Conservation (phyloP, 768 basidiomycete species). For the Rhodotorula sphaerocarpa region DNA sequence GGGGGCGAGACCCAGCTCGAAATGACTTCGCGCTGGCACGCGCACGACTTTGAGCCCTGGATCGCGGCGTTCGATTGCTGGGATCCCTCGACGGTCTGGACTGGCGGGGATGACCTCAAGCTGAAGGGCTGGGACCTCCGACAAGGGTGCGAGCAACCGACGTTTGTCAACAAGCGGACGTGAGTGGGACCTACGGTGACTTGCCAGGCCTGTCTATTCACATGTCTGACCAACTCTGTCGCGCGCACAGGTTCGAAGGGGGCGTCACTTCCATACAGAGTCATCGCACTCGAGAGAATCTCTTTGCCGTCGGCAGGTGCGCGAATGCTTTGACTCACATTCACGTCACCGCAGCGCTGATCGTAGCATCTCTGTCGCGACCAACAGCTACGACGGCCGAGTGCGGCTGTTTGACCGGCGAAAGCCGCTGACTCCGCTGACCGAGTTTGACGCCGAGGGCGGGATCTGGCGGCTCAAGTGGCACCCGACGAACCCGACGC, state of each 20-base stretch:
- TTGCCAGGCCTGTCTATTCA: background rate
- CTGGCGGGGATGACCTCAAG: slow-evolving; percentile 85
- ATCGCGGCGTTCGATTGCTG: slow-evolving; percentile 83
- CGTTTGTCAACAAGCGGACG: slow-evolving; percentile 66
- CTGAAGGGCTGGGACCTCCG: slow-evolving; percentile 87
- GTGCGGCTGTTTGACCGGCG: slow-evolving; percentile 77
- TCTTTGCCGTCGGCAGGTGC: slow-evolving; percentile 85
- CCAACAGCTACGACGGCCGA: slow-evolving; percentile 65
- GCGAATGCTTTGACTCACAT: slow-evolving; percentile 15
- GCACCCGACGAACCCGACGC: slow-evolving; percentile 63
- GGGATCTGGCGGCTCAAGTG: slow-evolving; percentile 95
- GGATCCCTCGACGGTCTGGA: slow-evolving; percentile 63
- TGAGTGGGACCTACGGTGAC: background rate
- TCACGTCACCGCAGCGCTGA: background rate
- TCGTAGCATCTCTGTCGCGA: background rate
- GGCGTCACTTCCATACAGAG: slow-evolving; percentile 86
- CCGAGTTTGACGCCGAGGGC: slow-evolving; percentile 65
- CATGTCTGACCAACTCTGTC: background rate
- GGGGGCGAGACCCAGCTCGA: slow-evolving; percentile 48
- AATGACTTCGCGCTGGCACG: slow-evolving; percentile 61
- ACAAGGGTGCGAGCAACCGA: slow-evolving; percentile 54
- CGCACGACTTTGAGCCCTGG: slow-evolving; percentile 93
- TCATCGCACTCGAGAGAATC: slow-evolving; percentile 67
- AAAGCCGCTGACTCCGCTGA: slow-evolving; percentile 54
- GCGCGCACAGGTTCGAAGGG: slow-evolving; percentile 63